Base-by-base conservation (phyloP, 225 moss, liverwort and hornwort species). In the Pseudisothecium myosuroides region DNA sequence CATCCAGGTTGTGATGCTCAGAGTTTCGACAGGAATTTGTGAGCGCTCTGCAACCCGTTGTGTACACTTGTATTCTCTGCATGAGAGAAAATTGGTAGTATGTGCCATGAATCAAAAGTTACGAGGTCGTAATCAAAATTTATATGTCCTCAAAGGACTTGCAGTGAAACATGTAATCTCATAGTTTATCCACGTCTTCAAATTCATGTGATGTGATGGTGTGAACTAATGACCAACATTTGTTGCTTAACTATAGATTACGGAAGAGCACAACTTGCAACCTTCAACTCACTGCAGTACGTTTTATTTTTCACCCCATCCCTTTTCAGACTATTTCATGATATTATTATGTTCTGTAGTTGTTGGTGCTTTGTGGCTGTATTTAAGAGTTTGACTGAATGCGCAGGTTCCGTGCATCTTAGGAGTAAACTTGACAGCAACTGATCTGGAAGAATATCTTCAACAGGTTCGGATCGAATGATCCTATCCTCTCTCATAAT, bases 321-420 rank as follows among this genome's bases (percentile, higher is more conserved):
- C 81, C 36, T 88, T 79, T 87, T 82, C 55, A 84, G 47, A 31
- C 10, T 69, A 41, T 84, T 84, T 69, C 69, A 54, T 86, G 83
- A 39, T 59, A 50, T 60, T 74, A 4, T 81, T 54, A 41, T 67
- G 76, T 77, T 60, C 58, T 88, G n/a, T 39, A 64, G 64, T 89
- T 89, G 41, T 45, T 87, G 66, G 69, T 81, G 59, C 49, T 81
- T 64, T 87, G n/a, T 88, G 56, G 12, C 29, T 77, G 67, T 79
- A 31, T 88, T 80, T 43, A 88, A 86, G 43, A 87, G 15, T 59
- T 90, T 84, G 62, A 50, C 37, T 82, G 76, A 82, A 63, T 74
- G 75, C 80, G 81, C 94, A 99, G 99, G 97, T 99, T 69, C 99
- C 99, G 52, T 94, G 93, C 78, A 97, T 99, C 85, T 92, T 99